Percentiles rank a stretch among this genome's conserved stretches.
Conservation (phyloP, 2,329 filamentous ascomycete species). For the Trichophyton benhamiae region DNA sequence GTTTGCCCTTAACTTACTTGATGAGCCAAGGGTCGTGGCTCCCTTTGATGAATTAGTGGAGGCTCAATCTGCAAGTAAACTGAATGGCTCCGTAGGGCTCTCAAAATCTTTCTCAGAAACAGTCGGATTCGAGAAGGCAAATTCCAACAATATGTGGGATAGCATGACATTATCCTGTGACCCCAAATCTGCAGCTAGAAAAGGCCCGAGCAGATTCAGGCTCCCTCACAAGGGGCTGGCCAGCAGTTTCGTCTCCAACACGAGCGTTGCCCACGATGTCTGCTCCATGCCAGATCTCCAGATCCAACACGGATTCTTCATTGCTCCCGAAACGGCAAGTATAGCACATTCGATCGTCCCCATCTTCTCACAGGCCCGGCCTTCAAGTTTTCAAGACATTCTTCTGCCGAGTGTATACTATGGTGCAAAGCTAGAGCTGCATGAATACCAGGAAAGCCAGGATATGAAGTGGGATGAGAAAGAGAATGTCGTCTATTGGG, state of each 20-base stretch:
- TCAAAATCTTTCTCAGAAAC: background rate
- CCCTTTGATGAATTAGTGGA: conserved; percentile 7
- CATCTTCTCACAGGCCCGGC: conserved; percentile 13
- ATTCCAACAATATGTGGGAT: conserved; percentile 9
- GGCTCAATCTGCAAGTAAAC: background rate
- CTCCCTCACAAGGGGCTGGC: background rate
- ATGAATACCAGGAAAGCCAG: conserved; percentile 28
- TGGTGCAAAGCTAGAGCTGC: conserved; percentile 20
- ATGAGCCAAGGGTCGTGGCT: conserved; percentile 14
- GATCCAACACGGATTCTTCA: conserved; percentile 2
- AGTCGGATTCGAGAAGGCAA: background rate
- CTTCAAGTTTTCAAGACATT: conserved; percentile 29
- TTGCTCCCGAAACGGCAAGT: conserved; percentile 5
- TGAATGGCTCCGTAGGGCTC: background rate
- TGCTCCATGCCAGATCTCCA: conserved; percentile 5
- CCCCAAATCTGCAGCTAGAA: conserved; percentile 9
- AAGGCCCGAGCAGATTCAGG: conserved; percentile 1
- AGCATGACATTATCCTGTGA: conserved; percentile 12
- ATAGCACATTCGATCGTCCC: conserved; percentile 13
- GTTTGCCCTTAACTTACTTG: conserved; percentile 13
- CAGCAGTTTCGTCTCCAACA: conserved; percentile 5
- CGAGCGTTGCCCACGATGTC: conserved; percentile 3
- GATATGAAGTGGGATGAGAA: conserved; percentile 41
- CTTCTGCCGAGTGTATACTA: conserved; percentile 42
- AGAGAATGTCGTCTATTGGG: conserved; percentile 42